Conservation (phyloP, 2,329 filamentous ascomycete species). For the Monosporascus ibericus region DNA sequence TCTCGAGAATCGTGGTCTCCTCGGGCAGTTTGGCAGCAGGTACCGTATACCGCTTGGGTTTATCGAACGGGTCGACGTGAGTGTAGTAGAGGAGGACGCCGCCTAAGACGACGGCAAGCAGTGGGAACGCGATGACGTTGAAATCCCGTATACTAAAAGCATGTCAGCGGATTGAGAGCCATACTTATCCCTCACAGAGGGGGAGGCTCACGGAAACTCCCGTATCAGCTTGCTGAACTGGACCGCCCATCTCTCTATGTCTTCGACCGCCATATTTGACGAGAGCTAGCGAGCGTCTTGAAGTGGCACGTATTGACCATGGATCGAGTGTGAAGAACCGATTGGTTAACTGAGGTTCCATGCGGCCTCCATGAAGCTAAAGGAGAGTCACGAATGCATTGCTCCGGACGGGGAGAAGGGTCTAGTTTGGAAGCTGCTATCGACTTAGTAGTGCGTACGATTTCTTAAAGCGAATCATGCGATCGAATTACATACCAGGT, state of each 20-base stretch:
- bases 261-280: constrained; percentile 18
- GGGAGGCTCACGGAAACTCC: constrained; percentile 18
- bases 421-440: too few relatives aligned
- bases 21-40: constrained; percentile 55
- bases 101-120: constrained; percentile 15
- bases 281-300: background rate
- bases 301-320: too few relatives aligned
- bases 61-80: constrained; percentile 21
- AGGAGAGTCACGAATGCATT: background rate
- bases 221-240: constrained; percentile 16
- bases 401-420: too few relatives aligned
- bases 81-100: constrained; percentile 15
- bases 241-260: constrained; percentile 20
- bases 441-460: background rate
- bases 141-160: constrained; percentile 14
- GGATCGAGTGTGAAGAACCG: background rate
- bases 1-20: constrained; percentile 50
- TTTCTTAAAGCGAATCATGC: background rate
- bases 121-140: constrained; percentile 9
- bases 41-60: constrained; percentile 53
- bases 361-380: background rate
- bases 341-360: background rate
- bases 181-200: background rate
- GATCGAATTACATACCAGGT: background rate
- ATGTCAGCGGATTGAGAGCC: too few relatives aligned